Base-by-base conservation (phyloP, 257 asterid genomes). In the Thymus quinquecostatus region DNA sequence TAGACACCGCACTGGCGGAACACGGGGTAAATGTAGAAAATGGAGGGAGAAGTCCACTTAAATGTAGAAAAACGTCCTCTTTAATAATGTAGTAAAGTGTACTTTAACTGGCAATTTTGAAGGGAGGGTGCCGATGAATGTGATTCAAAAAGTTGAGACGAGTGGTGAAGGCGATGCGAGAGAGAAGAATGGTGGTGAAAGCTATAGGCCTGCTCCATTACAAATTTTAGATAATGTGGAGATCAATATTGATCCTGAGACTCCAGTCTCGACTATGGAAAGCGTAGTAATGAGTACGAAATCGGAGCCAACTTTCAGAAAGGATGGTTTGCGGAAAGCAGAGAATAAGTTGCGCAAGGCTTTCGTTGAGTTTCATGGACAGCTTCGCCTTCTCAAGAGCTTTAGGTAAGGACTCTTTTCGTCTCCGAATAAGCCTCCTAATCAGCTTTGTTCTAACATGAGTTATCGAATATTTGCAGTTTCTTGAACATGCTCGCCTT, bases 401-500 rank as follows among this genome's bases (percentile, higher is more conserved):
- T 87, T 74, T 75, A 59, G 92, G 97, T 91, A 78, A 51, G 0
- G 61, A 11, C 21, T 61, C 10, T 36, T 56, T 9, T 54, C 8
- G 1, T 29, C 56, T 14, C 10, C 10, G 11, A 43, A 43, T 36
- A 36, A 36, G 4, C 40, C 40, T 36, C 40, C 1, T 36, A 8
- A 63, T 6, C 21, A 33, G 2, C 34, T 28, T 30, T 5, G 56
- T 61, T 8, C 2, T 57, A 51, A 8, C 29, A 34, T 61, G 49
- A 40, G 50, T 66, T 2, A 57, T 32, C 32, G 12, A 57, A 70
- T 21, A 21, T 7, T 76, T 56, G 34, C 85, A 88, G 97, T 68
- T 89, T 86, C 80, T 77, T 89, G 85, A 91, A 91, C 71, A 68
- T 65, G 73, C 83, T 87, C 78, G 96, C 97, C 32, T 84, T 89